These are phyloP conservation scores for Agaricales sp. DNA, from an alignment of 1,284 basidiomycete genomes.

Conservation along the genomic window DNA sequence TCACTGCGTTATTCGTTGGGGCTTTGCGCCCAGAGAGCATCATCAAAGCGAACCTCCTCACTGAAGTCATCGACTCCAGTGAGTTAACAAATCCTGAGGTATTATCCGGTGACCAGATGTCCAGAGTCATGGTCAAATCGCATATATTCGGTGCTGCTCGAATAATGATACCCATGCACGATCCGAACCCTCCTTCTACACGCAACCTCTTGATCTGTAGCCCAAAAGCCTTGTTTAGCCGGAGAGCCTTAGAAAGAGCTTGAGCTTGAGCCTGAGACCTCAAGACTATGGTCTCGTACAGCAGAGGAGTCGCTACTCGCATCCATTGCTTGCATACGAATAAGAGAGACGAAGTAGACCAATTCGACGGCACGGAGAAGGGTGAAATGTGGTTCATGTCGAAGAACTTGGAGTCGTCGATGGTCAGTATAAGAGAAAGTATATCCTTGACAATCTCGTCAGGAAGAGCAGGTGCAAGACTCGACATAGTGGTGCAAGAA, in stretches of 20 bases:
- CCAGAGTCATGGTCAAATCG: conserved; percentile 12
- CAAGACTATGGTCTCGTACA: too few relatives aligned
- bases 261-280: not conserved
- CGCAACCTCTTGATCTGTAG: not conserved
- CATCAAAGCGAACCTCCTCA: not conserved
- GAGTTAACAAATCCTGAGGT: not conserved
- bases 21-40: not conserved
- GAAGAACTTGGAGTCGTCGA: not conserved
- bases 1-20: not conserved
- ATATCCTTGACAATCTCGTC: not conserved
- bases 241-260: not conserved
- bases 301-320: not conserved
- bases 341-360: not conserved
- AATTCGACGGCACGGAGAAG: not conserved
- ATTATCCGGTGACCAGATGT: conserved; percentile 10
- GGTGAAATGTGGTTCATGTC: not conserved
- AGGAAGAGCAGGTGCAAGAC: too few relatives aligned
- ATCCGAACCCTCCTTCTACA: not conserved
- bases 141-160: not conserved
- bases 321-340: not conserved
- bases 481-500: too few relatives aligned
- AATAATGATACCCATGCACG: not conserved
- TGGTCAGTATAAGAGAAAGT: not conserved
- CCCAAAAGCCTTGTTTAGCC: not conserved
- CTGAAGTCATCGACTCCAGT: not conserved